A percentile compares a stretch with the other conserved stretches of the same genome.
These are phyloP conservation scores for Triangularia verruculosa DNA, from an alignment of 2,329 filamentous ascomycete species.

Conservation along the genomic window DNA sequence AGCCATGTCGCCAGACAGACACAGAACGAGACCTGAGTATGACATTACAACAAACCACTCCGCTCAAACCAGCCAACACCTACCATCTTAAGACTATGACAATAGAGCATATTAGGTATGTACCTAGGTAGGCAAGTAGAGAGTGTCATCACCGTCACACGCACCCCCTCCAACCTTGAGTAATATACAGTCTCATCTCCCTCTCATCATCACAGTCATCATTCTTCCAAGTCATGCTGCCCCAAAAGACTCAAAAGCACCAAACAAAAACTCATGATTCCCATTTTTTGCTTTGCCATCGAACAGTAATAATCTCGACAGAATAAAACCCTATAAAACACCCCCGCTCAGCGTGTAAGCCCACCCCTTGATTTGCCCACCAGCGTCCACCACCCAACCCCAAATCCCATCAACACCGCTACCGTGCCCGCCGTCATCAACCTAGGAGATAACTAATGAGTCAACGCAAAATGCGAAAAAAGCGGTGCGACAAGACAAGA, in stretches of 20 bases:
- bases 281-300: neutral
- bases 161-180: neutral
- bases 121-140: neutral
- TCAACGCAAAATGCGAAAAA: constrained; percentile 17
- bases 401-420: constrained; percentile 16
- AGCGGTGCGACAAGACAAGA: neutral
- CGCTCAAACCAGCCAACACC: neutral
- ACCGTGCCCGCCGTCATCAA: constrained; percentile 18
- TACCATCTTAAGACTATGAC: neutral
- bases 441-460: constrained; percentile 16
- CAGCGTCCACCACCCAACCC: constrained; percentile 18
- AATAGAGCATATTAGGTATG: neutral
- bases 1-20: no score
- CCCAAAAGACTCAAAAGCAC: neutral
- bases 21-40: no score
- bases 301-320: neutral
- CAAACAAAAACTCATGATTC: neutral
- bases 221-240: neutral
- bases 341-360: neutral
- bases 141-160: neutral
- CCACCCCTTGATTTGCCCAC: neutral
- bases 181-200: neutral
- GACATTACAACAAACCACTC: neutral
- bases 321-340: neutral
- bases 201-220: neutral